Base-by-base conservation (phyloP, 257 asterid species). In the Datura wrightii region DNA sequence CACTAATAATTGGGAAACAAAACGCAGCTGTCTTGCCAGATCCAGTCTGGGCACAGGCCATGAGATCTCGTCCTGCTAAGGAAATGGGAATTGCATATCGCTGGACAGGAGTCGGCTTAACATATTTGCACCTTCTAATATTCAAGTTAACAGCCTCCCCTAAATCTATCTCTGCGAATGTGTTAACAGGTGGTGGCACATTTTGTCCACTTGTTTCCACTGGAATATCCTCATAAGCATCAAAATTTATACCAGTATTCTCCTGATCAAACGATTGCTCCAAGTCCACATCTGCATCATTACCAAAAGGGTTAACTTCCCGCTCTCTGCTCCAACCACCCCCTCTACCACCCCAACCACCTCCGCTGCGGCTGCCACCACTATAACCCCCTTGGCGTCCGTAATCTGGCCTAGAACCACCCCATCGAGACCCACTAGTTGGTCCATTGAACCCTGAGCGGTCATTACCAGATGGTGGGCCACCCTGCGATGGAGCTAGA, bases 31-130 rank as follows among this genome's bases (percentile, higher is more conserved):
- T 94, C 92, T 94, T 94, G 24, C 98, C 98, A 7, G 97, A 94
- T 15, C 98, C 98, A 4, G 98, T 94, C 90, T 94, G 98, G 79
- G 98, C 98, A 87, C 98, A 94, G 60, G 98, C 98, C 98, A 94
- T 94, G 88, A 94, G 81, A 88, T 94, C 98, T 70, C 98, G 86
- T 69, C 97, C 96, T 8, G 92, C 97, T 52, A 93, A 88, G 18
- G 97, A 91, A 83, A 94, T 93, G 10, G 98, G 98, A 66, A 94
- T 94, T 9, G 98, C 90, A 69, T 93, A 88, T 16, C 97, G 92
- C 90, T 94, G 98, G 53, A 94, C 95, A 82, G 98, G 98, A 46
- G 98, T 94, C 42, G 97, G 97, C 82, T 90, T 94, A 72, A 93
- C 97, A 83, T 94, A 94, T 83, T 93, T 94, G 85, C 98, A 94